These are phyloP conservation scores for Podila minutissima DNA, from an alignment of 192 early-diverging fungal genomes.

Conservation along the genomic window DNA sequence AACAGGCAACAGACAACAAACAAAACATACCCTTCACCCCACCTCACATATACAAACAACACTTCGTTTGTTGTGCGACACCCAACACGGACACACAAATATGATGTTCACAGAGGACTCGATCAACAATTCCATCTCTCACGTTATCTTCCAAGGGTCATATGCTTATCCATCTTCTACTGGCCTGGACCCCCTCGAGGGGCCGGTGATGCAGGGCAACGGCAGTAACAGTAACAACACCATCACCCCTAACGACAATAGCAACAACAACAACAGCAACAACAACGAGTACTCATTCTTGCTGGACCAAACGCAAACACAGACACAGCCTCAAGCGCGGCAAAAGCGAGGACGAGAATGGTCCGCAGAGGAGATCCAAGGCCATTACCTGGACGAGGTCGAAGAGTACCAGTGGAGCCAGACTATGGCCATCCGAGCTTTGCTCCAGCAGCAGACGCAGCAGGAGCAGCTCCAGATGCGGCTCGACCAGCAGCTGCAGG, in stretches of 20 bases:
- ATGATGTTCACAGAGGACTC: conserved; percentile 7
- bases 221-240: conserved; percentile 3
- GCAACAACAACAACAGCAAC: not conserved
- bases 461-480: conserved; percentile 2
- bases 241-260: conserved; percentile 3
- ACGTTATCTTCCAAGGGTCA: not conserved
- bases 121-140: not conserved
- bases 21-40: not conserved
- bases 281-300: not conserved
- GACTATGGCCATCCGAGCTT: conserved; percentile 30
- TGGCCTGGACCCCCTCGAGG: not conserved
- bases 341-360: conserved; percentile 27
- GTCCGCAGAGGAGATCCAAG: conserved; percentile 30
- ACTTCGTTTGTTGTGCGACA: not conserved
- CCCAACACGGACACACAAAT: not conserved
- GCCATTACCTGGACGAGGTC: conserved; percentile 39
- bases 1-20: not conserved
- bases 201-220: not conserved
- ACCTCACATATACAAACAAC: not conserved
- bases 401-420: conserved; percentile 44
- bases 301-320: not conserved
- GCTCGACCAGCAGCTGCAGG: not conserved
- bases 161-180: not conserved
- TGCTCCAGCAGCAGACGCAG: conserved; percentile 21
- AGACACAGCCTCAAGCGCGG: too few relatives aligned